Percentiles rank a stretch among this genome's conserved stretches.
Conservation (phyloP, 116 monocot genomes). For the Dioscorea cayenensis region DNA sequence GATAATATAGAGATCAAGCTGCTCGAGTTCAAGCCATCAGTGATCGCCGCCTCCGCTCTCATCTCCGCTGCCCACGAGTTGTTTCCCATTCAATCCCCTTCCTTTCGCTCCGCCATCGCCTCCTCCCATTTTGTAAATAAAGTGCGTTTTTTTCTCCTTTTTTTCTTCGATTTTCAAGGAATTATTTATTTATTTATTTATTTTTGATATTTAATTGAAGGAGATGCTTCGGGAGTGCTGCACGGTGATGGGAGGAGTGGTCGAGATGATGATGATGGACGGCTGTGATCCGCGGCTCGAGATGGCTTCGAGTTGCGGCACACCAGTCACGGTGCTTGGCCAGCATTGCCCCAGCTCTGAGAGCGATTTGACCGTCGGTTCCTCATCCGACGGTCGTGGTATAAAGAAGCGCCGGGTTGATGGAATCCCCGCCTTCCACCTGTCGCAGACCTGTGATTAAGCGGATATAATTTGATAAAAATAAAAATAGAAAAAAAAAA, state of each 20-base stretch:
- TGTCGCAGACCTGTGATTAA: neutral
- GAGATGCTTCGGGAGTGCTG: conserved; percentile 42
- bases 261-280: conserved; percentile 7
- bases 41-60: conserved; percentile 67
- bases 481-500: neutral
- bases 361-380: conserved; percentile 27
- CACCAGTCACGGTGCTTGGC: conserved; percentile 49
- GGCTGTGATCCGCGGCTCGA: conserved; percentile 13
- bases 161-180: neutral
- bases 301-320: conserved; percentile 21
- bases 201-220: conserved; percentile 6
- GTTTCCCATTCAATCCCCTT: conserved; percentile 31
- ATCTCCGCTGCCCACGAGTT: conserved; percentile 56
- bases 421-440: neutral
- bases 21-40: conserved; percentile 63
- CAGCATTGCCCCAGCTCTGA: conserved; percentile 28
- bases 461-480: neutral
- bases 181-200: neutral
- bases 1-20: conserved; percentile 51
- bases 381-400: neutral
- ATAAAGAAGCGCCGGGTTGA: conserved; percentile 10
- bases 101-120: conserved; percentile 35
- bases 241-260: conserved; percentile 12
- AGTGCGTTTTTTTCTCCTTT: conserved; percentile 8
- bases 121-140: conserved; percentile 40